Conservation (phyloP, 352 stramenopile species). For the Phytophthora syringae region DNA sequence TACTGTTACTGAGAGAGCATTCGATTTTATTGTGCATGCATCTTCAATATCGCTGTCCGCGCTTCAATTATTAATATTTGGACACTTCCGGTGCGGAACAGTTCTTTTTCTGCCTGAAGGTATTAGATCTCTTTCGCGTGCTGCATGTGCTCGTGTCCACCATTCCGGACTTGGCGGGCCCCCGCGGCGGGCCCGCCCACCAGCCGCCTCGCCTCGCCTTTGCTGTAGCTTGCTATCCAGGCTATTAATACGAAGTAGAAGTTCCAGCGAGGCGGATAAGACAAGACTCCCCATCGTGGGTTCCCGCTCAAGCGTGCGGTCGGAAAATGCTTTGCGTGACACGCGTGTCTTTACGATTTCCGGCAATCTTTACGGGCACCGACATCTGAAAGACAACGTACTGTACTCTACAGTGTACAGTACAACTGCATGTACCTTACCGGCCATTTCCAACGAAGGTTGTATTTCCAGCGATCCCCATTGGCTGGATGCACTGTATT, state of each 20-base stretch:
- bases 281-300: constrained; percentile 18
- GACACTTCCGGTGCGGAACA: constrained; percentile 4
- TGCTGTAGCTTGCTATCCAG: constrained; percentile 7
- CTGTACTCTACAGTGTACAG: no score
- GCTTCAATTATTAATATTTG: no score
- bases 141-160: constrained; percentile 12
- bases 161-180: constrained; percentile 8
- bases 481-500: no score
- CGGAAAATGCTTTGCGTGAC: constrained; percentile 15
- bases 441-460: no score
- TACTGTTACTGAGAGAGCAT: constrained; percentile 11
- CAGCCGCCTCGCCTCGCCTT: constrained; percentile 23
- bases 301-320: constrained; percentile 14
- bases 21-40: no score
- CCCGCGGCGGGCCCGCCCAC: no score
- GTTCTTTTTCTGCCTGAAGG: constrained; percentile 16
- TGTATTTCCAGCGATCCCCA: constrained; percentile 10
- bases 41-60: no score
- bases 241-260: no score
- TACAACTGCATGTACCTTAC: no score
- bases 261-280: no score
- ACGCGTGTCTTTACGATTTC: constrained; percentile 24
- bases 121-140: constrained; percentile 25
- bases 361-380: constrained; percentile 13
- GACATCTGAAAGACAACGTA: no score